phyloP scores from a whole-genome alignment of 176 grass and related monocot genomes.

The Puya raimondii region DNA sequence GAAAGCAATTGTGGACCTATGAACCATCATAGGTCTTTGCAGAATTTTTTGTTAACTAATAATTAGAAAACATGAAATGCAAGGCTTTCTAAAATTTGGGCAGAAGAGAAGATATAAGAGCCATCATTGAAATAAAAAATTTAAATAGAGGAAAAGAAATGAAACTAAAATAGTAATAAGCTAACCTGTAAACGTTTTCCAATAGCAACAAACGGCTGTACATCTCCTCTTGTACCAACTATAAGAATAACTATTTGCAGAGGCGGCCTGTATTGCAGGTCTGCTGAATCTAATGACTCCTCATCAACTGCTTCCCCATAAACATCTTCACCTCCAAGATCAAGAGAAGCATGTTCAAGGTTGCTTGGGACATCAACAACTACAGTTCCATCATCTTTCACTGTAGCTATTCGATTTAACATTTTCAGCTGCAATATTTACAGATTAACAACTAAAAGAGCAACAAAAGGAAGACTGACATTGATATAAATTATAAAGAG shows the following conservation, averaged over 20 bases:
- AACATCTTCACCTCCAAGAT: constrained; percentile 32
- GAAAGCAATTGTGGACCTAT: too few relatives aligned
- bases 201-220: constrained; percentile 97
- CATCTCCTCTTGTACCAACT: constrained; percentile 95
- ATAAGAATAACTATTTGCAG: constrained; percentile 96
- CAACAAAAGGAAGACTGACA: background rate
- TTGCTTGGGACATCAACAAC: constrained; percentile 82
- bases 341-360: constrained; percentile 31
- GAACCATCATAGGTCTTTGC: too few relatives aligned
- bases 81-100: too few relatives aligned
- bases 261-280: constrained; percentile 59
- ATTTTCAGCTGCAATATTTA: constrained; percentile 69
- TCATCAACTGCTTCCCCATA: constrained; percentile 35
- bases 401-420: constrained; percentile 70
- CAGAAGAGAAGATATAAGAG: too few relatives aligned
- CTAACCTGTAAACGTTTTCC: constrained; percentile 86
- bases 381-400: constrained; percentile 92
- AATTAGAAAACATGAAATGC: too few relatives aligned
- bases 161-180: constrained; percentile 4
- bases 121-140: background rate
- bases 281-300: constrained; percentile 47
- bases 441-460: constrained; percentile 22
- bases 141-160: background rate
- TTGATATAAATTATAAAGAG: too few relatives aligned
- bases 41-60: too few relatives aligned